Evolutionary conservation across 306 rosid genomes (phyloP), one percentile per base, ranked within the genome.

Genomic region (Castanea sativa): DNA sequence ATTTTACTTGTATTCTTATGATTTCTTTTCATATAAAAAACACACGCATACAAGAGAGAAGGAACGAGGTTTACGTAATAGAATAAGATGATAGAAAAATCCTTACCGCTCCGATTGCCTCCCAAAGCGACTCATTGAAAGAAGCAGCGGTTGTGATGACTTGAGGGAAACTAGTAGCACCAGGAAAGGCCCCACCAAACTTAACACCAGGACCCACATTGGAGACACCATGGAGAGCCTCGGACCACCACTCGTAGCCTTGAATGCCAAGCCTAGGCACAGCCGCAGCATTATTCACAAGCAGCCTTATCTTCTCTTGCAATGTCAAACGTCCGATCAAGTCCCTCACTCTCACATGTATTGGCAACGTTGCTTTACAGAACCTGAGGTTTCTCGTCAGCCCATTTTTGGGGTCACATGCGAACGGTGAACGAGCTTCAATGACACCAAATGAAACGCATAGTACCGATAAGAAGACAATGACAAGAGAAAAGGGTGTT

Each of bases 131-230:
- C 1, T 90, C 83, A 9, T 95, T 95, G 85, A 95, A 95, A 18
- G 99, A 91, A 83, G 99, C 96, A 69, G 96, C 99, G 61, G 98
- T 91, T 74, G 98, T 73, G 91, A 95, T 95, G 89, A 95, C 99
- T 27, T 95, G 98, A 15, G 99, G 99, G 83, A 95, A 95, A 38
- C 91, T 89, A 27, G 99, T 95, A 84, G 99, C 98, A 11, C 85
- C 93, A 1, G 88, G 93, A 70, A 85, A 91, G 79, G 94, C 57
- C 74, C 97, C 97, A 27, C 94, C 94, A 14, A 95, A 95, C 89
- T 79, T 93, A 18, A 95, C 85, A 0, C 97, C 99, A 4, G 99
- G 99, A 2, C 99, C 99, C 61, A 87, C 92, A 68, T 95, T 82
- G n/a, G 99, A 95, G 2, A 95, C 99, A 0, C 99, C 99, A 12